A percentile compares a stretch with the other conserved stretches of the same genome.
Evolutionary conservation across 1,284 basidiomycete genomes (phyloP).

Genomic region (Volvariella volvacea): DNA sequence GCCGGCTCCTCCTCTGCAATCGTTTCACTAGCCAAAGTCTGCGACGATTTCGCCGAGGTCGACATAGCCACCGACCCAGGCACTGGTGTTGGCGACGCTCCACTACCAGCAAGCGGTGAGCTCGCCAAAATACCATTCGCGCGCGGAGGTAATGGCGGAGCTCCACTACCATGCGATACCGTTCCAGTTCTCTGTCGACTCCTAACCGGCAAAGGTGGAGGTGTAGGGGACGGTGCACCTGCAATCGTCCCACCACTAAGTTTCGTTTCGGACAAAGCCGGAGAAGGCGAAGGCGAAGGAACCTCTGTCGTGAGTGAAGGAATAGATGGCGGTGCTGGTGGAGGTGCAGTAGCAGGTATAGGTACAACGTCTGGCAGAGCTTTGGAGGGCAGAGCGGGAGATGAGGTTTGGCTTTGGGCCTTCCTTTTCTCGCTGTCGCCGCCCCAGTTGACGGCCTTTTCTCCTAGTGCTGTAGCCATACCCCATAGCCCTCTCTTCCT

Average conservation of each 20-base stretch:
- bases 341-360: slow-evolving; percentile 2
- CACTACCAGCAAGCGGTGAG: not conserved
- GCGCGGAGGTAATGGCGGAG: not conserved
- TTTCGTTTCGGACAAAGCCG: not conserved
- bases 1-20: not conserved
- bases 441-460: slow-evolving; percentile 46
- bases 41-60: not conserved
- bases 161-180: slow-evolving; percentile 1
- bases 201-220: slow-evolving; percentile 29
- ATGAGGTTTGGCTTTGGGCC: slow-evolving; percentile 7
- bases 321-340: not conserved
- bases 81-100: slow-evolving; percentile 7
- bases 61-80: not conserved
- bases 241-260: slow-evolving; percentile 8
- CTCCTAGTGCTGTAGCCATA: slow-evolving; percentile 47
- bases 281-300: not conserved
- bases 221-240: slow-evolving; percentile 10
- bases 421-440: slow-evolving; percentile 28
- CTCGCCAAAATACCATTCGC: too few relatives aligned
- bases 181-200: slow-evolving; percentile 17
- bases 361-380: slow-evolving; percentile 7
- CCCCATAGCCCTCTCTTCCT: slow-evolving; percentile 49
- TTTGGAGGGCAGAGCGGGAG: slow-evolving; percentile 13
- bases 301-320: slow-evolving; percentile 4
- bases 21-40: not conserved